Evolutionary conservation across 1,139 yeast genomes (phyloP), one percentile per base, ranked within the genome.

Genomic region (Saccharomyces hybrid): DNA sequence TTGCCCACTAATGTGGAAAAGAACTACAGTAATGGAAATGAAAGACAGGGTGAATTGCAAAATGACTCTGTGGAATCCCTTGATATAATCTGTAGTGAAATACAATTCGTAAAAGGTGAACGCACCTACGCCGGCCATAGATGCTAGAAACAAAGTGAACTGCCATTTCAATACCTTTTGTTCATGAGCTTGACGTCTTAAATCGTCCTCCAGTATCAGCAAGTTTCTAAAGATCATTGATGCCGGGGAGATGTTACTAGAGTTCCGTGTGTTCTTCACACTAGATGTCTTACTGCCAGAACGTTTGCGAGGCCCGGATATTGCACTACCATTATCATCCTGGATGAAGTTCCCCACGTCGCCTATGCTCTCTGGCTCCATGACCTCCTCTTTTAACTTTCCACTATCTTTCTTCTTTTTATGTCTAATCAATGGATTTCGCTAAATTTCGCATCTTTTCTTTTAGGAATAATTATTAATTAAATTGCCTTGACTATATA

Each of bases 1-100:
- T 70, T 90, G 95, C 2, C 98, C 99, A 28, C 96, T 86, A 42
- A 93, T 73, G 64, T 87, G 90, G 71, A 89, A 93, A 48, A 93
- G 74, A 49, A 83, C 78, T 54, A 90, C 73, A 0, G 96, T 87
- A 42, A 90, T 82, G 14, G 79, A 62, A 26, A 86, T 80, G 48
- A 91, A 87, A 27, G 88, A 73, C 28, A 88, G 77, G 12, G 82
- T 71, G 52, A 91, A 81, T 63, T 86, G 86, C 50, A 83, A 72
- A 0, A 78, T 65, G 29, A 83, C 78, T 53, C 83, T 63, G 31
- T 64, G 61, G 9, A 71, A 52, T 0, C 67, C 65, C 16, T 55
- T 58, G 9, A 61, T 57, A 6, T 55, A 50, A 8, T 54, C 61
- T 12, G 58, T 58, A 19, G 62, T 59, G 51, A 68, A 67, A 56